phyloP scores from a whole-genome alignment of 352 stramenopile genomes.

The Phytophthora tubulina region DNA sequence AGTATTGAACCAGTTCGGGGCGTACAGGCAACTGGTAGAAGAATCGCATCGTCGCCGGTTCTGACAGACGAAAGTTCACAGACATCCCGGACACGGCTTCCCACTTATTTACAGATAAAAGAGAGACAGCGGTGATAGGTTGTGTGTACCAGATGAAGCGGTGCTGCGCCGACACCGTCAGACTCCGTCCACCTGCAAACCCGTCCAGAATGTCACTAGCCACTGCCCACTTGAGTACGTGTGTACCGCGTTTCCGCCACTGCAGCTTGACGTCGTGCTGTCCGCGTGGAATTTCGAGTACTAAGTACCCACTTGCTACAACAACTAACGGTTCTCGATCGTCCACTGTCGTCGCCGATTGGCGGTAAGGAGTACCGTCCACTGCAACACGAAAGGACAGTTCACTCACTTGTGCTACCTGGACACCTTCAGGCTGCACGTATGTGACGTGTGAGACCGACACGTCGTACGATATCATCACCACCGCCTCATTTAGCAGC shows the following conservation, averaged over 20 bases:
- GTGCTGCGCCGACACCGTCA: conserved; percentile 75
- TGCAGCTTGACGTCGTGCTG: conserved; percentile 66
- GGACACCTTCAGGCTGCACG: conserved; percentile 12
- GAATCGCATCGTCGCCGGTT: conserved; percentile 60
- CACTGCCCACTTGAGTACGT: conserved; percentile 68
- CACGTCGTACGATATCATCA: conserved; percentile 79
- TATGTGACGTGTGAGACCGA: conserved; percentile 59
- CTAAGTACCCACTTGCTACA: conserved; percentile 66
- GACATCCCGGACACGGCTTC: conserved; percentile 65
- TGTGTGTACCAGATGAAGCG: conserved; percentile 76
- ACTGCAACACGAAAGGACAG: conserved; percentile 71
- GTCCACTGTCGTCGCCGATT: conserved; percentile 72
- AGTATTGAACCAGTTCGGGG: conserved; percentile 60
- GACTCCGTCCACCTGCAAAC: conserved; percentile 68
- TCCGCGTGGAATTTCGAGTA: conserved; percentile 61
- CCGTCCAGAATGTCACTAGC: conserved; percentile 69
- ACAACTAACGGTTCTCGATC: conserved; percentile 66
- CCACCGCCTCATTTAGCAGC: conserved; percentile 64
- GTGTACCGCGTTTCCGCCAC: conserved; percentile 70
- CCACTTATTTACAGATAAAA: conserved; percentile 65
- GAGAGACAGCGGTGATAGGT: conserved; percentile 48
- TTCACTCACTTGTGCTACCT: conserved; percentile 51
- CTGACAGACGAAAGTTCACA: conserved; percentile 57
- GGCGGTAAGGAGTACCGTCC: conserved; percentile 63
- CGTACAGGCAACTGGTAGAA: conserved; percentile 83